Evolutionary conservation across 2,329 filamentous ascomycete species (phyloP), one percentile per base, ranked within the genome.

Genomic region (Raffaelea ambrosiae): DNA sequence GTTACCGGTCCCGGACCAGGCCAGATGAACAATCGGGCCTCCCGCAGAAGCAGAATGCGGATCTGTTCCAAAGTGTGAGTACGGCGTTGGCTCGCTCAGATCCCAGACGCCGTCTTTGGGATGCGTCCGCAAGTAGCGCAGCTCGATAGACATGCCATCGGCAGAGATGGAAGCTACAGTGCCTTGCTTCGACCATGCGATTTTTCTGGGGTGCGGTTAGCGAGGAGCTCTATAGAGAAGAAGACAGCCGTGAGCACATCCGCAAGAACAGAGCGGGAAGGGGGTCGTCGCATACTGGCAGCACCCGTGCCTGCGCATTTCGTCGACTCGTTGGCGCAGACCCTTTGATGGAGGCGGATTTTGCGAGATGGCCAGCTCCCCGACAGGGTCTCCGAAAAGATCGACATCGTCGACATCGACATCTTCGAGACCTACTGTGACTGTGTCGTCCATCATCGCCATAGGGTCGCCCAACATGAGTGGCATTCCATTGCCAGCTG

Each of bases 121-220:
- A 54, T 82, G 74, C 58, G 84, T 83, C 31, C 79, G 76, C 44
- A 95, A 72, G 60, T 87, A 83, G 50, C 83, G 81, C 41, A 95
- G 72, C 59, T 86, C 81, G 46, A 96, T 69, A 14, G 73, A 74
- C 43, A 76, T 75, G 23, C 86, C 85, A 64, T 90, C 84, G 16
- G 78, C 68, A 19, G 83, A 78, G 55, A 97, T 84, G 47, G 83
- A 84, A 23, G 90, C 90, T 55, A 97, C 87, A 51, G 84, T 88
- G 40, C 91, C 91, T 51, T 81, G 78, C 58, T 83, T 89, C 11
- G 91, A 95, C 90, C 91, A 97, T 26, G 86, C 82, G 47, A 96
- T 77, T 29, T 29, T 29, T n/a, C n/a, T n/a, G n/a, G n/a, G n/a
- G n/a, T n/a, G n/a, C n/a, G n/a, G n/a, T n/a, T n/a, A n/a, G n/a